Evolutionary conservation across 257 asterid genomes (phyloP).

Genomic region (Mentha longifolia): DNA sequence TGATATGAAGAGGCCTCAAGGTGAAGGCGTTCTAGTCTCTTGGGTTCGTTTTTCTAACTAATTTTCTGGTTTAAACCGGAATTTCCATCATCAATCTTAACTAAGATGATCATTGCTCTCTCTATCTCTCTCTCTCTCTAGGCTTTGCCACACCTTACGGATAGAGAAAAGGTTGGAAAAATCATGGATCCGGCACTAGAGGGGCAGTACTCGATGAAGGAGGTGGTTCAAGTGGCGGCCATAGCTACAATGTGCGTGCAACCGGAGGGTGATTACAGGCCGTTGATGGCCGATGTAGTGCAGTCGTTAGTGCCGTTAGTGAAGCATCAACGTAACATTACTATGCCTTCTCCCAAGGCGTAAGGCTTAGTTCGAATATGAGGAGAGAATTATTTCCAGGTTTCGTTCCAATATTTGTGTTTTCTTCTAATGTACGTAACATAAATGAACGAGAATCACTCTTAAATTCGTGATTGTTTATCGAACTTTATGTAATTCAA

Average conservation of each 20-base stretch:
- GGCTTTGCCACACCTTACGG: constrained; percentile 85
- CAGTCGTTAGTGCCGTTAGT: constrained; percentile 88
- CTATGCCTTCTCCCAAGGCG: constrained; percentile 54
- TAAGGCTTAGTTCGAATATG: constrained; percentile 14
- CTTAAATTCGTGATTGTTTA: too few species aligned
- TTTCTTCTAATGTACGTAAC: constrained; percentile 21
- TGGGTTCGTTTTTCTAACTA: constrained; percentile 62
- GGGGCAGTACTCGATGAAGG: constrained; percentile 87
- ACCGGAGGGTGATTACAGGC: constrained; percentile 91
- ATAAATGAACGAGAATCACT: background rate
- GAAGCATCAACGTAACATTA: constrained; percentile 50
- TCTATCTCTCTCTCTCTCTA: constrained; percentile 21
- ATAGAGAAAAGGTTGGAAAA: constrained; percentile 75
- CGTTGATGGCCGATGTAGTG: constrained; percentile 89
- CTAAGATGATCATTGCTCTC: background rate
- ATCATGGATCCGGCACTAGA: constrained; percentile 87
- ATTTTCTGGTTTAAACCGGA: constrained; percentile 3
- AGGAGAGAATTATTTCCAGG: background rate
- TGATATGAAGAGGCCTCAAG: constrained; percentile 85
- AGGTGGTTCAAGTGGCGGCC: constrained; percentile 86
- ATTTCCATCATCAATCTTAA: constrained; percentile 2
- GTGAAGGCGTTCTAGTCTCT: constrained; percentile 88
- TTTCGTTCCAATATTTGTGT: background rate
- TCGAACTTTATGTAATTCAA: too few species aligned
- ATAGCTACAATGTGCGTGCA: constrained; percentile 96